phyloP scores from a whole-genome alignment of 805 yeast species.

The Kluyveromyces siamensis region DNA sequence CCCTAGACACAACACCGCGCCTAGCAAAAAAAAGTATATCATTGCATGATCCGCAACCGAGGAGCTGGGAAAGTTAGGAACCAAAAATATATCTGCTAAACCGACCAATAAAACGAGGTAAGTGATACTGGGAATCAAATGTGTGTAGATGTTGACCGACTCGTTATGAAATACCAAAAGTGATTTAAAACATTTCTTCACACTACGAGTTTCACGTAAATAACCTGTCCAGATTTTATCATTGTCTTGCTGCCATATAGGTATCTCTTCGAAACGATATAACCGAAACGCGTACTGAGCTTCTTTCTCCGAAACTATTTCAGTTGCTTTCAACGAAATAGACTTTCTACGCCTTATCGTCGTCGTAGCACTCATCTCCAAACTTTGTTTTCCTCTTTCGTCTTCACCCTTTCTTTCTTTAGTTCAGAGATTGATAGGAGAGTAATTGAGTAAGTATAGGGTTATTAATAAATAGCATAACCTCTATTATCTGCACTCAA shows the following conservation, averaged over 20 bases:
- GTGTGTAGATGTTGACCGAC: conserved; percentile 62
- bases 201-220: conserved; percentile 46
- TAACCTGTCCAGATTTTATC: conserved; percentile 58
- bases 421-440: no score
- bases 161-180: conserved; percentile 58
- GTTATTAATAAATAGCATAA: no score
- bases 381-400: neutral
- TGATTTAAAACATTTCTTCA: conserved; percentile 37
- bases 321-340: neutral
- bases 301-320: neutral
- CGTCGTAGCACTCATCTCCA: conserved; percentile 14
- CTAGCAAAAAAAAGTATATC: conserved; percentile 45
- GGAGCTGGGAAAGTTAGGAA: conserved; percentile 29
- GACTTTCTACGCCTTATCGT: conserved; percentile 12
- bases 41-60: conserved; percentile 39
- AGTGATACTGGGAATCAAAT: conserved; percentile 37
- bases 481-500: no score
- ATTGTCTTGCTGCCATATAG: conserved; percentile 69
- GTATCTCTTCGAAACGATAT: conserved; percentile 44
- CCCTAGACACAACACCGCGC: conserved; percentile 50
- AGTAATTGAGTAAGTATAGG: no score
- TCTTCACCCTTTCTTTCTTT: neutral
- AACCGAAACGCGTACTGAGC: conserved; percentile 4
- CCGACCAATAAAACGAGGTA: conserved; percentile 21
- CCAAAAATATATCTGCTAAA: conserved; percentile 21